A percentile compares a stretch with the other conserved stretches of the same genome.
Conservation (phyloP, 2,329 filamentous ascomycete genomes). For the Paecilomyces variotii region DNA sequence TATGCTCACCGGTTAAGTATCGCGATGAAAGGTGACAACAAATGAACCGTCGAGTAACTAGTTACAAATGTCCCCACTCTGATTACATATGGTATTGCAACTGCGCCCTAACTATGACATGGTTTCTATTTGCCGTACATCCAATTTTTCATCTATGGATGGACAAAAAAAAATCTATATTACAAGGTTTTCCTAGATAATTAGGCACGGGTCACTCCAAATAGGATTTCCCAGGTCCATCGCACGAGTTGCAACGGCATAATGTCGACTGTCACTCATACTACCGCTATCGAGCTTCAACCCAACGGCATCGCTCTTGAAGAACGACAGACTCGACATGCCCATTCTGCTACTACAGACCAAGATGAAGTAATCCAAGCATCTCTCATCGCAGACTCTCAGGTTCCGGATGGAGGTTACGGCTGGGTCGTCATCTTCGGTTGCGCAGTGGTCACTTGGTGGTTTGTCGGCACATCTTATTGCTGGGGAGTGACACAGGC, state of each 20-base stretch:
- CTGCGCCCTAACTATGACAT: too few relatives aligned
- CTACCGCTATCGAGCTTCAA: slow-evolving; percentile 8
- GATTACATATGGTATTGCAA: too few relatives aligned
- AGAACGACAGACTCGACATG: not conserved
- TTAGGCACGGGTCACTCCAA: too few relatives aligned
- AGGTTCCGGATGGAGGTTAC: slow-evolving; percentile 14
- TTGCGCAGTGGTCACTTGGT: slow-evolving; percentile 47
- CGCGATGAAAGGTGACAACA: too few relatives aligned
- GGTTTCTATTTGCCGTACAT: too few relatives aligned
- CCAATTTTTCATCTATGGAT: too few relatives aligned
- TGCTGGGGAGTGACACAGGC: slow-evolving; percentile 56
- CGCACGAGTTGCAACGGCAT: not conserved
- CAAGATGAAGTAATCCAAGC: slow-evolving; percentile 33
- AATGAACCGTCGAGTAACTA: too few relatives aligned
- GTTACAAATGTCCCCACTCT: too few relatives aligned
- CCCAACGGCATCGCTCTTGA: slow-evolving; percentile 1
- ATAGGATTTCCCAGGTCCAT: not conserved
- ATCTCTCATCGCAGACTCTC: slow-evolving; percentile 38
- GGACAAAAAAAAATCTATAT: too few relatives aligned
- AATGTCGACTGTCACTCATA: not conserved
- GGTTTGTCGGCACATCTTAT: slow-evolving; percentile 50
- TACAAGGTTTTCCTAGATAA: too few relatives aligned
- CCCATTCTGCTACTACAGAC: not conserved
- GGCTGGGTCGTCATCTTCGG: slow-evolving; percentile 37
- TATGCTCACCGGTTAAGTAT: too few relatives aligned